Evolutionary conservation across 495 filamentous ascomycete genomes (phyloP).

Genomic region (Neurospora africana): DNA sequence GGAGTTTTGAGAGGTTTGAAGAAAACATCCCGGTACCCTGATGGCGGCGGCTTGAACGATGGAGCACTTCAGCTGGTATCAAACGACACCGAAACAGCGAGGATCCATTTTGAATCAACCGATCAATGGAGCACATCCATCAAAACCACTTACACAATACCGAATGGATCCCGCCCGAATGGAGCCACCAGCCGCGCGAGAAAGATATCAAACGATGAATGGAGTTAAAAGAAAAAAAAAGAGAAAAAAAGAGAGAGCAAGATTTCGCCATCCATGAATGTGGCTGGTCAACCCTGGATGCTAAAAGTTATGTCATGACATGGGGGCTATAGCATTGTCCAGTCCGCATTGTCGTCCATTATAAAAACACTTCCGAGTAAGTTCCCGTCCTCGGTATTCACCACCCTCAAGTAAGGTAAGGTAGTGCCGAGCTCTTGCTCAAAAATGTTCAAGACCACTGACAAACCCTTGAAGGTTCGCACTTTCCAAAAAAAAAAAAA

Average conservation of each 20-base stretch:
- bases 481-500: background rate
- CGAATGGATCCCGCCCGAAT: background rate
- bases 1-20: background rate
- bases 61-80: background rate
- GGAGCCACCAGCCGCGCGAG: background rate
- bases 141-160: background rate
- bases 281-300: background rate
- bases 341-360: background rate
- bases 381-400: background rate
- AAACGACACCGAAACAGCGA: background rate
- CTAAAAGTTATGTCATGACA: background rate
- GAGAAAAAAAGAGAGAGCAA: too few species aligned
- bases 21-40: background rate
- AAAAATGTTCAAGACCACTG: background rate
- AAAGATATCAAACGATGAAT: background rate
- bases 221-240: background rate
- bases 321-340: background rate
- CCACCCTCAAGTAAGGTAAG: too few species aligned
- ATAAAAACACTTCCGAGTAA: background rate
- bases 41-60: background rate
- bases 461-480: background rate
- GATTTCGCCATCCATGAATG: background rate
- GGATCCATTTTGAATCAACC: background rate
- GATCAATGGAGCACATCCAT: background rate
- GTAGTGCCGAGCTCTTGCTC: background rate